These are phyloP conservation scores for Phytopythium helicoides DNA, from an alignment of 352 stramenopile species.

Conservation along the genomic window DNA sequence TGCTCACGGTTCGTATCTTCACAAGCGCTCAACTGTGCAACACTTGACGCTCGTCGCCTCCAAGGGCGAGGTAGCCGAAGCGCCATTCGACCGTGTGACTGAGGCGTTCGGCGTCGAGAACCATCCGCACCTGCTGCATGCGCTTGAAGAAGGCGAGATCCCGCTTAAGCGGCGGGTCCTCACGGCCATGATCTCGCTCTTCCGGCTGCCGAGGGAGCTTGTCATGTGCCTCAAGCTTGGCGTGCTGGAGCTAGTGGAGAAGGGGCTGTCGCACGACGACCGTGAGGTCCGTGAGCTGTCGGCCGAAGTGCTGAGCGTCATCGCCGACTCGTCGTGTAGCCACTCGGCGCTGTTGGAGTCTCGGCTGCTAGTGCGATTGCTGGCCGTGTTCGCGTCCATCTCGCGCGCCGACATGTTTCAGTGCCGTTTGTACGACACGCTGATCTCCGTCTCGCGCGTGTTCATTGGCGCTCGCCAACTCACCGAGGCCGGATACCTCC, in stretches of 20 bases:
- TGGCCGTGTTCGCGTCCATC: conserved; percentile 36
- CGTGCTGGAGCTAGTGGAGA: conserved; percentile 53
- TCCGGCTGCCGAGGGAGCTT: conserved; percentile 59
- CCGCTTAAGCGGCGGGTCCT: conserved; percentile 51
- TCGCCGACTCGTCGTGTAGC: conserved; percentile 39
- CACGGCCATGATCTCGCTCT: conserved; percentile 39
- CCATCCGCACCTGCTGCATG: conserved; percentile 63
- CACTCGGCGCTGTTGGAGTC: conserved; percentile 36
- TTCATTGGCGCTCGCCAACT: conserved; percentile 54
- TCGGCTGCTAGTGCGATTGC: conserved; percentile 33
- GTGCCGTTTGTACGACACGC: conserved; percentile 48
- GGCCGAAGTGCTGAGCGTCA: conserved; percentile 50
- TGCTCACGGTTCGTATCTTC: conserved; percentile 47
- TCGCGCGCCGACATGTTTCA: conserved; percentile 16
- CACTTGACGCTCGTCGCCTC: conserved; percentile 56
- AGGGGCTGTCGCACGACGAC: conserved; percentile 20
- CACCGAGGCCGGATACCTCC: conserved; percentile 43
- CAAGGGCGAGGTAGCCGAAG: conserved; percentile 48
- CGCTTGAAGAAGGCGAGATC: conserved; percentile 50
- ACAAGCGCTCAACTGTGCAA: conserved; percentile 60
- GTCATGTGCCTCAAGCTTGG: conserved; percentile 61
- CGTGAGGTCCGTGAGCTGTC: conserved; percentile 52
- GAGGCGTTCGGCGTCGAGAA: conserved; percentile 73
- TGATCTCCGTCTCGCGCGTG: conserved; percentile 35
- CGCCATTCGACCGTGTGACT: conserved; percentile 56